Evolutionary conservation across 2,329 filamentous ascomycete genomes (phyloP), one percentile per base, ranked within the genome.

Genomic region (Trichoderma sp.): DNA sequence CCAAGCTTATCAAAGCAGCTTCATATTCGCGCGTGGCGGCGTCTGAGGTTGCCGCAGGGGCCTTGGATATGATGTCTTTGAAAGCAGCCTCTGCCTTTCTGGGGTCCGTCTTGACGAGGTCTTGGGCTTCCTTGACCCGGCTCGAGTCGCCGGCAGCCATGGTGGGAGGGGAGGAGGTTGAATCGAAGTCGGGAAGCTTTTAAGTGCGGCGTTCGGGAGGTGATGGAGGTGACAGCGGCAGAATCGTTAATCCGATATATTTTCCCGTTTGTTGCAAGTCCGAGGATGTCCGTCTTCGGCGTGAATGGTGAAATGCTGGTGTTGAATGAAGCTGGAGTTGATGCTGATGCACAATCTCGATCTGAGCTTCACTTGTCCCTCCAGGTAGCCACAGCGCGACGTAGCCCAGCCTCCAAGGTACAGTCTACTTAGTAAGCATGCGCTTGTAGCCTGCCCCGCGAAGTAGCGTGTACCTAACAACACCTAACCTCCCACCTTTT

Each of bases 11-110:
- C 80, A 99, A 84, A 30, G 96, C 94, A 76, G 88, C 88, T 86
- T 99, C 96, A 78, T 98, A 99, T 82, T 97, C 94, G 82, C 93
- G 91, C 76, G 95, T 90, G 72, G 95, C 93, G 47, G 92, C 89
- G 82, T 99, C 96, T 73, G 89, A 91, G 72, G 90, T 96, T 73
- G 92, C 90, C 67, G 93, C 93, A 26, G 95, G 94, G 47, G 93
- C 90, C 83, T 93, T 92, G 68, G 94, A 91, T 76, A 98, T 89
- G 80, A 98, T 93, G 71, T 96, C 92, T 83, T 95, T 94, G 87
- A 95, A 98, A 80, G 93, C 90, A 78, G 88, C 86, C 85, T 97
- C 94, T 74, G 95, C 94, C 86, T 96, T 93, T 78, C 88, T 85
- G 75, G 95, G 92, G 80, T 97, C 90, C 75, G 91, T 88, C 85